Evolutionary conservation across 2,329 filamentous ascomycete species (phyloP).

Genomic region (Penicillium sp.): DNA sequence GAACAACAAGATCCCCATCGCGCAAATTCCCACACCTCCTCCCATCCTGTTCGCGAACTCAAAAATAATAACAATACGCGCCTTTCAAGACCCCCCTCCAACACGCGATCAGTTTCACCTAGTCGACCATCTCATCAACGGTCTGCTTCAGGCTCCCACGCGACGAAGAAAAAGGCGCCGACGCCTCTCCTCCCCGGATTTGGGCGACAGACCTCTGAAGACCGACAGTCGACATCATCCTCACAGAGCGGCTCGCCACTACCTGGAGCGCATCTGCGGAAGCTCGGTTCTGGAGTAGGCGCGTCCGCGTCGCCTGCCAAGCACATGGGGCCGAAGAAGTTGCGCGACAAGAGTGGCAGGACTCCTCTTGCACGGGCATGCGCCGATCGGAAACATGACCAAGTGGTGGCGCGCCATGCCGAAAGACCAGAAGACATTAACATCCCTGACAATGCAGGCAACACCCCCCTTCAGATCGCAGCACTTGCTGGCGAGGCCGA

Average conservation of each 20-base stretch:
- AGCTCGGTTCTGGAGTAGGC: slow-evolving; percentile 40
- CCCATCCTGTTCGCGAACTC: slow-evolving; percentile 24
- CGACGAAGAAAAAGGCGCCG: slow-evolving; percentile 39
- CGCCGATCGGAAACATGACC: slow-evolving; percentile 76
- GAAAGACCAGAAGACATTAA: slow-evolving; percentile 86
- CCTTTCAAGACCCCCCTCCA: slow-evolving; percentile 30
- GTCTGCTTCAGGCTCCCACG: slow-evolving; percentile 35
- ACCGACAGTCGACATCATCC: slow-evolving; percentile 45
- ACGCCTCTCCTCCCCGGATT: slow-evolving; percentile 42
- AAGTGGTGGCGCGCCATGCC: slow-evolving; percentile 67
- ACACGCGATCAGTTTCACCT: slow-evolving; percentile 38
- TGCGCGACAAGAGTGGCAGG: slow-evolving; percentile 86
- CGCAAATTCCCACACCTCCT: slow-evolving; percentile 19
- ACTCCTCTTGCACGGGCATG: slow-evolving; percentile 88
- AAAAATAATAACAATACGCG: slow-evolving; percentile 28
- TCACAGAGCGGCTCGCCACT: slow-evolving; percentile 45
- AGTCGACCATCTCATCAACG: slow-evolving; percentile 37
- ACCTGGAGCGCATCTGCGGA: slow-evolving; percentile 41
- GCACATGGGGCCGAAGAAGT: slow-evolving; percentile 68
- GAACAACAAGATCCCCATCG: slow-evolving; percentile 31
- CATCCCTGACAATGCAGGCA: slow-evolving; percentile 88
- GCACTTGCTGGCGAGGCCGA: slow-evolving; percentile 80
- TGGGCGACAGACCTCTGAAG: slow-evolving; percentile 45
- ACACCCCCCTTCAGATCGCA: slow-evolving; percentile 91
- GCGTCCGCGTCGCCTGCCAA: slow-evolving; percentile 62